Evolutionary conservation across 2,329 filamentous ascomycete species (phyloP), one percentile per base, ranked within the genome.

Genomic region (Nothomitra cinnamomea): DNA sequence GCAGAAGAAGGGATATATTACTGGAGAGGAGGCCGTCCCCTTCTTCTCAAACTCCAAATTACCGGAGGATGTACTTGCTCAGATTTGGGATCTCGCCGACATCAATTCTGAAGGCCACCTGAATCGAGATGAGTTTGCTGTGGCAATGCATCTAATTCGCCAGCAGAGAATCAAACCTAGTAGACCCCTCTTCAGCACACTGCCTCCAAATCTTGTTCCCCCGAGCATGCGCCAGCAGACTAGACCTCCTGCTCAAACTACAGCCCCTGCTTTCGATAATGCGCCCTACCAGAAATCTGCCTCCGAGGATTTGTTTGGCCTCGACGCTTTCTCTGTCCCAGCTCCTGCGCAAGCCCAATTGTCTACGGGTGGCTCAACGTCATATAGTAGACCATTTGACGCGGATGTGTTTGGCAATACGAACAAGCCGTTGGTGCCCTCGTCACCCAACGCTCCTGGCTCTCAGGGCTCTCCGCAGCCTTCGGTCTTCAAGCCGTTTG

Each of bases 11-110:
- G 92, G 92, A 0, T 85, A 79, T 61, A 90, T 98, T 59, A 94
- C 83, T 32, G 92, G 92, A 58, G 90, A 96, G 61, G 88, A 96
- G 67, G 92, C 90, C 1, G 92, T 96, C 7, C 77, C 80, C 7
- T 98, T 96, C 69, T 87, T 98, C 66, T 90, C 85, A 64, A 88
- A 95, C 66, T 95, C 90, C 0, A 84, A 86, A 55, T 75, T 98
- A 13, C 79, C 87, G 0, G 90, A 96, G 64, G 90, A 95, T 61
- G 80, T 79, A 8, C 73, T 98, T 53, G 92, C 92, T 28, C 86
- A 94, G 61, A 94, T 98, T 58, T 98, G 92, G 92, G 92, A 98
- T 65, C 78, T 98, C 28, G 84, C 92, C 13, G 92, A 98, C 67
- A 87, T 95, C 67, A 87, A 87, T 63, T 92, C 87, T 6, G 85